Base-by-base conservation (phyloP, 176 grass and related monocot species). In the Hyparrhenia diplandra region DNA sequence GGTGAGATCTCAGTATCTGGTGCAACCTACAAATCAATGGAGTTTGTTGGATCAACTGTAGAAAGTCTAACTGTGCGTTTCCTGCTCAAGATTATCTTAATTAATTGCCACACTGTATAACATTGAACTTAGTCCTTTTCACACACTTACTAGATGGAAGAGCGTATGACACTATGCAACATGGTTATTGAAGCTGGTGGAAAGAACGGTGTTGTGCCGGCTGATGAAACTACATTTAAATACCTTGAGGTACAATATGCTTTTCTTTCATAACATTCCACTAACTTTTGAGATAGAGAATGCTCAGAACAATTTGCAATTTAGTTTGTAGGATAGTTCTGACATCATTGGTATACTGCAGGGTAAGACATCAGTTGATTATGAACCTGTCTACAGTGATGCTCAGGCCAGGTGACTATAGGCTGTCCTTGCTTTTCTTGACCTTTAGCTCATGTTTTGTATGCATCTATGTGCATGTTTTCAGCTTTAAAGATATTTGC, bases 31-130 rank as follows among this genome's bases (percentile, higher is more conserved):
- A n/a, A n/a, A n/a, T n/a, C n/a, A n/a, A n/a, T n/a, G n/a, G n/a
- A n/a, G 79, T 94, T 94, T 71, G 73, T 82, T 87, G 92, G 92
- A 34, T 94, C 92, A 76, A 88, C 89, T 8, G 21, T 94, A 40
- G 86, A 94, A 62, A 90, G 86, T 74, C 67, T 95, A 86, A 93
- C 25, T 88, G 92, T 94, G 83, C 29, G 80, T 83, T 79, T 30
- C 31, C 46, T 67, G 55, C 57, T 46, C 23, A 64, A 73, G 81
- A 27, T 52, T 89, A 29, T 40, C 36, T 84, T 66, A 30, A 23
- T 39, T 12, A 60, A 41, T 52, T 20, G 4, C 16, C 9, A 64
- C 60, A 59, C 52, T 2, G 58, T 66, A n/a, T n/a, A 43, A 31
- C 5, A 64, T 23, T 83, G 25, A 76, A 45, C 63, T 52, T 77